Base-by-base conservation (phyloP, 352 stramenopile species). In the Phytopythium sindhum region DNA sequence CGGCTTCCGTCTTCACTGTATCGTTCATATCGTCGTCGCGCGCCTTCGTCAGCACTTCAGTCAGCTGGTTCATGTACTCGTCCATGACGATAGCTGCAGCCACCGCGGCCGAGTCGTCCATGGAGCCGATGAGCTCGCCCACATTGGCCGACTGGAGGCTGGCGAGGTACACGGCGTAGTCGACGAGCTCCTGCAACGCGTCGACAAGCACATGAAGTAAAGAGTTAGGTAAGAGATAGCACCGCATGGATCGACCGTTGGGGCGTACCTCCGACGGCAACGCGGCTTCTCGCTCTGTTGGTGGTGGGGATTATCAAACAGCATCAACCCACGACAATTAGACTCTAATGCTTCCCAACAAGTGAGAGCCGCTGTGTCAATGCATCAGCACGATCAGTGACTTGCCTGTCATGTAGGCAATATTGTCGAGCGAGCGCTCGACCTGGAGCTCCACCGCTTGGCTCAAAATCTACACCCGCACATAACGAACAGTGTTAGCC, bases 81-180 rank as follows among this genome's bases (percentile, higher is more conserved):
- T 95, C 83, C 42, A 89, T 72, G 15, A 93, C 75, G 52, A 95
- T 89, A n/a, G 78, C 77, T 17, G 72, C 60, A 1, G 84, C 84
- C 35, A 91, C 62, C 8, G 87, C 85, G 23, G 87, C 85, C 10
- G 85, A 87, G 54, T 92, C 73, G 39, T 96, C 85, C 47, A 96
- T 77, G n/a, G 73, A 84, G 5, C 87, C 87, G n/a, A 93, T 68
- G 33, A 96, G 75, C 61, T 94, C 87, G 1, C 76, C 73, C 37
- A 89, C 63, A 3, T 81, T 72, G 6, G 70, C 70, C 12, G 70
- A 59, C 68, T 96, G 92, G 28, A 91, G 56, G 61, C 85, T 93
- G 19, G 78, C 66, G 35, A 78, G 67, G 48, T 89, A 80, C 4
- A 94, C 74, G 21, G 93, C 42, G 60, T 81, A 96, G 21, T 96